Percentiles rank a stretch among this genome's conserved stretches.
phyloP scores from a whole-genome alignment of 495 filamentous ascomycete species.

The Acidiella bohemica region DNA sequence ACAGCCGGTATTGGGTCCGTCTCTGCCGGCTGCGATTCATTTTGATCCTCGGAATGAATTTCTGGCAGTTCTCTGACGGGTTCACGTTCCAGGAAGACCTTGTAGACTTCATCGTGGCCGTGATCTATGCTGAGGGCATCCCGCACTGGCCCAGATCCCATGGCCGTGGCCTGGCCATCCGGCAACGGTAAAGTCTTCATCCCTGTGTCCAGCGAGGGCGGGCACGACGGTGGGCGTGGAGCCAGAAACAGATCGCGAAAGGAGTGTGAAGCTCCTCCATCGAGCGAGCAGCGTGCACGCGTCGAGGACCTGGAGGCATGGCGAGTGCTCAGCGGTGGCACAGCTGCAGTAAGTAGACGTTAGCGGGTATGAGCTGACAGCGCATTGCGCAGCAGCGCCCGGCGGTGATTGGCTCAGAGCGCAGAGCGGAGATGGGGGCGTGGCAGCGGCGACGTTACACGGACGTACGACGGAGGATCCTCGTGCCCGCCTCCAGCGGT shows the following conservation, averaged over 20 bases:
- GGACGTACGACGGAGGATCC: too few relatives aligned
- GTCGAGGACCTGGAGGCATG: slow-evolving; percentile 15
- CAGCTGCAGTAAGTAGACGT: slow-evolving; percentile 16
- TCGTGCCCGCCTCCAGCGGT: too few relatives aligned
- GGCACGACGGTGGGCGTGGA: slow-evolving; percentile 7
- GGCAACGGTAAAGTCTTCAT: slow-evolving; percentile 6
- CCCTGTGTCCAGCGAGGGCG: slow-evolving; percentile 11
- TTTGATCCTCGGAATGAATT: not conserved
- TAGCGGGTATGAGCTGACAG: slow-evolving; percentile 16
- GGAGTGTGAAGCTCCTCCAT: not conserved
- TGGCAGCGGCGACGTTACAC: too few relatives aligned
- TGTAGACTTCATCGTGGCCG: not conserved
- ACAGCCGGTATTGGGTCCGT: not conserved
- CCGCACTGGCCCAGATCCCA: not conserved
- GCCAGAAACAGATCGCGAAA: not conserved
- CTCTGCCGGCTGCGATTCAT: too few relatives aligned
- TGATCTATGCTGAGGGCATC: not conserved
- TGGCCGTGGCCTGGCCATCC: too few relatives aligned
- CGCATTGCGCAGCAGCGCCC: too few relatives aligned
- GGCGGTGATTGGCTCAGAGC: too few relatives aligned
- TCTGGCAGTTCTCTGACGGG: not conserved
- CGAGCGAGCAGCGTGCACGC: slow-evolving; percentile 1
- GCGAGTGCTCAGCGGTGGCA: slow-evolving; percentile 8
- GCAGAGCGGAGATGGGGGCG: too few relatives aligned
- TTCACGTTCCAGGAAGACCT: too few relatives aligned